Conservation (phyloP, 1,139 yeast species). For the Pichia sp. region DNA sequence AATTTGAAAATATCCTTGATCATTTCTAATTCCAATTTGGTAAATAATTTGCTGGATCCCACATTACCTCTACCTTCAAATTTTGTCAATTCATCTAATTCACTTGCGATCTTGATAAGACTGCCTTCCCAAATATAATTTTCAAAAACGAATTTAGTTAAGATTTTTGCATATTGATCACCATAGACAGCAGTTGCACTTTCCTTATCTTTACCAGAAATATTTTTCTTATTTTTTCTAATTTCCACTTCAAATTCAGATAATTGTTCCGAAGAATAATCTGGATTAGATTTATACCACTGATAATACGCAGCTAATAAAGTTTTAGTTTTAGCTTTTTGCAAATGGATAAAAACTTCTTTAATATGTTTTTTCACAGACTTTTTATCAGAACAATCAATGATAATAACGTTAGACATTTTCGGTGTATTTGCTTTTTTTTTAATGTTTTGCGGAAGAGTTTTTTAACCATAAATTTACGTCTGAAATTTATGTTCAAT, state of each 20-base stretch:
- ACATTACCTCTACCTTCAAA: slow-evolving; percentile 8
- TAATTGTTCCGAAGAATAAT: not conserved
- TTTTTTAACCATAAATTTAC: no score
- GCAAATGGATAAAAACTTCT: slow-evolving; percentile 17
- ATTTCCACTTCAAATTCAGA: slow-evolving; percentile 5
- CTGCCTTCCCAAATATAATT: slow-evolving; percentile 4
- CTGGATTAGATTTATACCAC: slow-evolving; percentile 17
- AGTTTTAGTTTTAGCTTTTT: slow-evolving; percentile 20
- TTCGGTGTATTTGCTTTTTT: no score
- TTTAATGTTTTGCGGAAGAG: no score
- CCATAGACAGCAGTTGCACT: slow-evolving; percentile 8
- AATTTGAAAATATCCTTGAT: slow-evolving; percentile 11
- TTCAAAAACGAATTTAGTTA: slow-evolving; percentile 7
- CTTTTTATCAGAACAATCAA: slow-evolving; percentile 13
- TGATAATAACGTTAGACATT: not conserved
- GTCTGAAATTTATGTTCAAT: no score
- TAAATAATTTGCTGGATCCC: slow-evolving; percentile 8
- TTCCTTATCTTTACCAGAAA: not conserved
- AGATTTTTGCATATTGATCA: slow-evolving; percentile 12
- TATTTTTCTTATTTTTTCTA: slow-evolving; percentile 4
- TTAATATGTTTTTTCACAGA: slow-evolving; percentile 16
- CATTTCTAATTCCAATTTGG: slow-evolving; percentile 5
- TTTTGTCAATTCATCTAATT: slow-evolving; percentile 7
- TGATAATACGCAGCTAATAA: slow-evolving; percentile 16
- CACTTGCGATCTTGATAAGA: slow-evolving; percentile 4